A percentile compares a stretch with the other conserved stretches of the same genome.
Evolutionary conservation across 2,329 filamentous ascomycete genomes (phyloP).

Genomic region (Zasmidium cellare): DNA sequence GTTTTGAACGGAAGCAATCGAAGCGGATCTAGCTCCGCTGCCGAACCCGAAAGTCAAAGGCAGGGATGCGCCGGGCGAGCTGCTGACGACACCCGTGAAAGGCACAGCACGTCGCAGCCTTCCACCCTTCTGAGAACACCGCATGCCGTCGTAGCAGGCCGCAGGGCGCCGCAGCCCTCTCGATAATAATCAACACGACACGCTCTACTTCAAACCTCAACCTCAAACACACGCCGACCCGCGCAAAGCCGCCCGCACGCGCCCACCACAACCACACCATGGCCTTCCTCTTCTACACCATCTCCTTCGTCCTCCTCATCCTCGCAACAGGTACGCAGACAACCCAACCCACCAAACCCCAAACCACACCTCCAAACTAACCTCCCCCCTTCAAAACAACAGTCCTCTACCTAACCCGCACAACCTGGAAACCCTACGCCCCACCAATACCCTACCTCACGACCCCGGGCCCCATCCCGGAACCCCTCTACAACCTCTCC

Average conservation of each 20-base stretch:
- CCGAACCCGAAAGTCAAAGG: neutral
- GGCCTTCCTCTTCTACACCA: conserved; percentile 77
- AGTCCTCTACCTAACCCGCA: conserved; percentile 79
- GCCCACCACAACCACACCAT: conserved; percentile 56
- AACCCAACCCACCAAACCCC: neutral
- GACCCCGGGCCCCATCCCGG: conserved; percentile 48
- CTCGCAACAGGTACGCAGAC: conserved; percentile 62
- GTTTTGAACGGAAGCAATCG: neutral
- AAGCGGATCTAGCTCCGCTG: conserved; percentile 5
- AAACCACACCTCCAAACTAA: conserved; percentile 2
- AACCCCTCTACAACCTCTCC: conserved; percentile 54
- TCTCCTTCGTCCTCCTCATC: conserved; percentile 71
- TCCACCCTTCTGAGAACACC: neutral
- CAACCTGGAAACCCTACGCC: conserved; percentile 71
- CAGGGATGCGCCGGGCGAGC: neutral
- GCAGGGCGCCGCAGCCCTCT: conserved; percentile 2
- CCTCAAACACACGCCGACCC: neutral
- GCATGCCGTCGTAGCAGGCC: conserved; percentile 5
- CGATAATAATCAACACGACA: neutral
- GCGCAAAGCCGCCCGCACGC: conserved; percentile 1
- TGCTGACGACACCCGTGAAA: conserved; percentile 3
- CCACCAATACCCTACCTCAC: conserved; percentile 57
- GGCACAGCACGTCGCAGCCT: neutral
- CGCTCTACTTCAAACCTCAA: neutral
- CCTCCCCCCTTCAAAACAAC: neutral